Conservation (phyloP, 345 rosid species). For the Physaria fendleri region DNA sequence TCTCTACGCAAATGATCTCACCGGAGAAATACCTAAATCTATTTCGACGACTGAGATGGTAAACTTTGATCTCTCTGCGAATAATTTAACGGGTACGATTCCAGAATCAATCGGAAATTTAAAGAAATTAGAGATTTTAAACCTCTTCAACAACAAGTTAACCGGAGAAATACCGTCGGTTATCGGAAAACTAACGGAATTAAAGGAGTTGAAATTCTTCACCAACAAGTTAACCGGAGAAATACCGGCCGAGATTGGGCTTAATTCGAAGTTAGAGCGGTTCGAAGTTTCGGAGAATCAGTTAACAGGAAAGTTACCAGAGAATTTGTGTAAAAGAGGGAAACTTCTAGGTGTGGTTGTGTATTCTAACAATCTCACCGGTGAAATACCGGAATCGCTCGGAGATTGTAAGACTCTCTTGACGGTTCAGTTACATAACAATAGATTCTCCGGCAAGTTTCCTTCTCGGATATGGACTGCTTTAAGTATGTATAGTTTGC, state of each 20-base stretch:
- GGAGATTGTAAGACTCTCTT: slow-evolving; percentile 49
- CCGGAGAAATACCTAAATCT: slow-evolving; percentile 49
- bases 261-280: slow-evolving; percentile 44
- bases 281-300: slow-evolving; percentile 60
- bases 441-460: slow-evolving; percentile 70
- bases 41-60: slow-evolving; percentile 35
- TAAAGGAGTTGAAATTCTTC: slow-evolving; percentile 39
- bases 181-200: slow-evolving; percentile 44
- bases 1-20: slow-evolving; percentile 42
- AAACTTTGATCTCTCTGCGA: slow-evolving; percentile 46
- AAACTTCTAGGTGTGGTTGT: slow-evolving; percentile 58
- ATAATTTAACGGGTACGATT: slow-evolving; percentile 56
- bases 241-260: slow-evolving; percentile 65
- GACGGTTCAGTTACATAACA: slow-evolving; percentile 56
- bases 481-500: slow-evolving; percentile 39
- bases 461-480: slow-evolving; percentile 67
- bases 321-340: slow-evolving; percentile 58
- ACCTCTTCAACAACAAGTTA: slow-evolving; percentile 42
- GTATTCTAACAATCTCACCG: slow-evolving; percentile 52
- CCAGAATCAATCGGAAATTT: slow-evolving; percentile 58
- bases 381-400: slow-evolving; percentile 57
- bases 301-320: slow-evolving; percentile 64
- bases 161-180: slow-evolving; percentile 53
- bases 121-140: slow-evolving; percentile 34
- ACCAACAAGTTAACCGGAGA: slow-evolving; percentile 54